A percentile compares a stretch with the other conserved stretches of the same genome.
Evolutionary conservation across 2,329 filamentous ascomycete genomes (phyloP).

Genomic region (Claviceps cyperi): DNA sequence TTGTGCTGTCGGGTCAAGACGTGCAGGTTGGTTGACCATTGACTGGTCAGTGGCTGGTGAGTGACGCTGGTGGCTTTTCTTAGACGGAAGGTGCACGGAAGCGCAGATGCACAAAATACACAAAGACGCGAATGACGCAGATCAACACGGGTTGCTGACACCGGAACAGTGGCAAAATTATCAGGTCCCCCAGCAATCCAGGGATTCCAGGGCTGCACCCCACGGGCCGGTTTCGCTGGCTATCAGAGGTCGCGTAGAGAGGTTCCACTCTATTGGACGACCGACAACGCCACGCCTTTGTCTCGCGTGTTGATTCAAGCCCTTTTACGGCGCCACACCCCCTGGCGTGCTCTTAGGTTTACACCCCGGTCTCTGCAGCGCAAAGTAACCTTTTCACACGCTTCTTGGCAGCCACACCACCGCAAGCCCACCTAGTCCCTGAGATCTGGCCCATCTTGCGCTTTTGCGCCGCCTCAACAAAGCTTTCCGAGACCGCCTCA

Average conservation of each 20-base stretch:
- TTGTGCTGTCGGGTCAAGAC: no score
- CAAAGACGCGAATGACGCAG: background rate
- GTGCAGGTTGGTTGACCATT: no score
- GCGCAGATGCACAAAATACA: background rate
- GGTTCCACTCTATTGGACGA: slow-evolving; percentile 2
- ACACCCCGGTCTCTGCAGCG: background rate
- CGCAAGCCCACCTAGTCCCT: background rate
- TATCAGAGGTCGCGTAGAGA: background rate
- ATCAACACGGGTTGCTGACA: background rate
- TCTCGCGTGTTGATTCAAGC: no score
- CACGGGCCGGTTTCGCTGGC: slow-evolving; percentile 12
- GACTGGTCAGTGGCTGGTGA: no score
- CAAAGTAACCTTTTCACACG: background rate
- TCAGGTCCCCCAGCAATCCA: background rate
- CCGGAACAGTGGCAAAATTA: background rate
- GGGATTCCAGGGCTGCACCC: slow-evolving; percentile 2
- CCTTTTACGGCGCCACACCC: background rate
- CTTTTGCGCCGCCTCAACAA: background rate
- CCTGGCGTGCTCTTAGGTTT: background rate
- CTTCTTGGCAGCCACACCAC: background rate
- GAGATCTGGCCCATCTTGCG: background rate
- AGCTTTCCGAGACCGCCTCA: background rate
- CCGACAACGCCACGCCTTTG: background rate
- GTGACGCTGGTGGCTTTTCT: no score
- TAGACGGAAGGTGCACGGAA: background rate